A percentile compares a stretch with the other conserved stretches of the same genome.
Evolutionary conservation across 495 filamentous ascomycete species (phyloP).

Genomic region (Hypoxylon lenormandii): DNA sequence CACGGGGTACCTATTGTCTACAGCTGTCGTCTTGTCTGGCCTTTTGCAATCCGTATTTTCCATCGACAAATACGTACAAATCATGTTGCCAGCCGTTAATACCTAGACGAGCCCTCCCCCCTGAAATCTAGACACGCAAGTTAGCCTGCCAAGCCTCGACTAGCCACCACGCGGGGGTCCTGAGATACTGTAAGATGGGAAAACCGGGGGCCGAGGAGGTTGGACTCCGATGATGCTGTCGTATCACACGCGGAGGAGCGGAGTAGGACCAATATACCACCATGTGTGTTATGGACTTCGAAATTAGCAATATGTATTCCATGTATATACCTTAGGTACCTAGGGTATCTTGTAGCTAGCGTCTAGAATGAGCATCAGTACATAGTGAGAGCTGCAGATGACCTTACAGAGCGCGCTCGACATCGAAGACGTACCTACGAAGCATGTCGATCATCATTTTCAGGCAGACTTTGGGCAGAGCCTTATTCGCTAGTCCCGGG

Average conservation of each 20-base stretch:
- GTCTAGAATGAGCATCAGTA: too few species aligned
- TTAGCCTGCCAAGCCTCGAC: conserved; percentile 3
- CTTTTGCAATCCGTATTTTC: too few species aligned
- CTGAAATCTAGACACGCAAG: too few species aligned
- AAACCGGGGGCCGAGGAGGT: conserved; percentile 9
- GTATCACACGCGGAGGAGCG: neutral
- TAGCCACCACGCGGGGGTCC: neutral
- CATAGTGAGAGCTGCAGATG: neutral
- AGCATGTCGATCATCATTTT: conserved; percentile 31
- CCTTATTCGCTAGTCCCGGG: conserved; percentile 7
- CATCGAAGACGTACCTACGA: neutral
- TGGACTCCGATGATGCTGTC: conserved; percentile 5
- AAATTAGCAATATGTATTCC: neutral
- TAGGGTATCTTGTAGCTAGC: too few species aligned
- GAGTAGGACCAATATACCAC: neutral
- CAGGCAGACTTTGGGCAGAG: conserved; percentile 27
- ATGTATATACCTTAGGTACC: neutral
- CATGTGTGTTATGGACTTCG: conserved; percentile 7
- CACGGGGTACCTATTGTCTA: too few species aligned
- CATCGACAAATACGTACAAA: too few species aligned
- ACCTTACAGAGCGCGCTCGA: neutral
- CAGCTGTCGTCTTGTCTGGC: too few species aligned
- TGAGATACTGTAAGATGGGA: neutral
- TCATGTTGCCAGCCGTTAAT: too few species aligned
- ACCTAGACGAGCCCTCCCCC: too few species aligned